Percentiles rank a stretch among this genome's conserved stretches.
These are phyloP conservation scores for Pluteus cervinus DNA, from an alignment of 768 basidiomycete genomes.

Conservation along the genomic window DNA sequence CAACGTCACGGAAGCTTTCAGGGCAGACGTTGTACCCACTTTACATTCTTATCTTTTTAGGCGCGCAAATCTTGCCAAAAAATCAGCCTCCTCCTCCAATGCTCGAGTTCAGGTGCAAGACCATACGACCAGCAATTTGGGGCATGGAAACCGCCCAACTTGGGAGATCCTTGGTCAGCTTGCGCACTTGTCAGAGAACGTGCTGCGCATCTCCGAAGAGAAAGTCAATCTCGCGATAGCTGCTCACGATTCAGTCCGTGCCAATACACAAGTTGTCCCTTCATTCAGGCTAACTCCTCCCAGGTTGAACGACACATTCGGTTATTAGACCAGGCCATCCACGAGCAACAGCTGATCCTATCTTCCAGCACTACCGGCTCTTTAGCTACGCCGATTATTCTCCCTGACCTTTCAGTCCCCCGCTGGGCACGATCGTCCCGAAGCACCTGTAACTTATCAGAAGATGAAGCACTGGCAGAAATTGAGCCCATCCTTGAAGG, in stretches of 20 bases:
- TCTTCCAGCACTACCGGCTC: conserved; percentile 29
- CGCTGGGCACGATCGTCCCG: conserved; percentile 42
- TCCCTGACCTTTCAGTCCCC: conserved; percentile 58
- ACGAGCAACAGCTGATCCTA: conserved; percentile 35
- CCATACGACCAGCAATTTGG: background rate
- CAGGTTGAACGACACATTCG: conserved; percentile 80
- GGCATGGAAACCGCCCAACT: conserved; percentile 14
- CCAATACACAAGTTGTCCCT: background rate
- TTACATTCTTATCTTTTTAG: conserved; percentile 18
- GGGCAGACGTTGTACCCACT: conserved; percentile 8
- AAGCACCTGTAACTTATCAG: conserved; percentile 33
- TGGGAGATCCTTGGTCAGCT: conserved; percentile 51
- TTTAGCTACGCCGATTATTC: conserved; percentile 39
- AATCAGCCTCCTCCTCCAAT: too few relatives aligned
- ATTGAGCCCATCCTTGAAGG: background rate
- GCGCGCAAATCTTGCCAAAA: too few relatives aligned
- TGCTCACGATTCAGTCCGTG: conserved; percentile 60
- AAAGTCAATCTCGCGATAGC: conserved; percentile 72
- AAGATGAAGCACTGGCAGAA: conserved; percentile 8
- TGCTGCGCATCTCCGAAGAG: conserved; percentile 63
- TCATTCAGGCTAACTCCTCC: conserved; percentile 6
- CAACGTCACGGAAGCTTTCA: conserved; percentile 1
- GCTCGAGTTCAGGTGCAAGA: too few relatives aligned
- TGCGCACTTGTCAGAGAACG: conserved; percentile 53
- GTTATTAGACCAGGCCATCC: conserved; percentile 64